Conservation (phyloP, 2,329 filamentous ascomycete genomes). For the Colletotrichum cuscutae region DNA sequence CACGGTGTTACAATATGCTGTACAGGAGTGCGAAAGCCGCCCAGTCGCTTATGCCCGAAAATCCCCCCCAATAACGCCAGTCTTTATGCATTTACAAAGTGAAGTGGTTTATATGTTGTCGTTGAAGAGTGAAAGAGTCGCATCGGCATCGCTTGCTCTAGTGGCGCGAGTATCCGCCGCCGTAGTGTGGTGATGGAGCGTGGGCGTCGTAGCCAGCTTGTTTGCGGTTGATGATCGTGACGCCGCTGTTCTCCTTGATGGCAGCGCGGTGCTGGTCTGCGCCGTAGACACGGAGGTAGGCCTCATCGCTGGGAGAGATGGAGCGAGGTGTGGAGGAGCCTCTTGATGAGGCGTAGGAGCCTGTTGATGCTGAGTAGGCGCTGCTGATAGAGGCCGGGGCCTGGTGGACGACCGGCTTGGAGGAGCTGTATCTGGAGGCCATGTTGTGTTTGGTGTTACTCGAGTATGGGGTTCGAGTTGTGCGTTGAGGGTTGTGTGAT, state of each 20-base stretch:
- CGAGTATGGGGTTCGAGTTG: not conserved
- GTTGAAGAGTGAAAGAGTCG: not conserved
- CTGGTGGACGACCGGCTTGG: constrained; percentile 46
- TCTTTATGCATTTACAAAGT: not conserved
- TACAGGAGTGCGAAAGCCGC: not conserved
- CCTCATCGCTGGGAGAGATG: constrained; percentile 14
- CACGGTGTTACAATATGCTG: constrained; percentile 11
- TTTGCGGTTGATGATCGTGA: constrained; percentile 47
- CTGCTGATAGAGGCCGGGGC: constrained; percentile 42
- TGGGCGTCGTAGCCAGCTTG: constrained; percentile 42
- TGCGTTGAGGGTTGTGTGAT: not conserved
- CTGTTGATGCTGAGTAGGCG: constrained; percentile 40
- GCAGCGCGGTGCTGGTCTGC: constrained; percentile 41
- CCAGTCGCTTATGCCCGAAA: not conserved
- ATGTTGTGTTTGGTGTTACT: constrained; percentile 11
- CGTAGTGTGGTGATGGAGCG: constrained; percentile 43
- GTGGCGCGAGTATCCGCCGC: constrained; percentile 36
- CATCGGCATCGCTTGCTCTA: not conserved
- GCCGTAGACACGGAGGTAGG: constrained; percentile 45
- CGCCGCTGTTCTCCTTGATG: constrained; percentile 43
- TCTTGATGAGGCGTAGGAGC: constrained; percentile 31
- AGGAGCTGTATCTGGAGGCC: constrained; percentile 38
- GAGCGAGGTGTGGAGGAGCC: constrained; percentile 27
- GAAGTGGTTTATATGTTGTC: not conserved
- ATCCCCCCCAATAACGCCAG: not conserved